Percentiles rank a stretch among this genome's conserved stretches.
Evolutionary conservation across 495 filamentous ascomycete species (phyloP).

Genomic region (Xylaria acuta): DNA sequence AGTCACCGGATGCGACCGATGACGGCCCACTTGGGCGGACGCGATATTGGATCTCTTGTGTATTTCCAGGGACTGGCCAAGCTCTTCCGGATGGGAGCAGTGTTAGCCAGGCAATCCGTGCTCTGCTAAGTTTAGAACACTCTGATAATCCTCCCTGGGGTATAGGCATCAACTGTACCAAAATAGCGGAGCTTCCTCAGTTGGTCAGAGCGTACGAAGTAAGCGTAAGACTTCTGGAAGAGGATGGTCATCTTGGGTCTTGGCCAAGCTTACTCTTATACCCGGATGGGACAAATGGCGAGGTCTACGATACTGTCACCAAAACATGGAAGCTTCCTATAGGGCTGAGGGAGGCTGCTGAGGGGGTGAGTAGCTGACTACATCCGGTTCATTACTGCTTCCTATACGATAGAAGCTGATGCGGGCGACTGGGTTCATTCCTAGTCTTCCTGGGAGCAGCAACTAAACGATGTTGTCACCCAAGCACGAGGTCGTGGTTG

Average conservation of each 20-base stretch:
- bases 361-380: slow-evolving; percentile 25
- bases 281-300: slow-evolving; percentile 71
- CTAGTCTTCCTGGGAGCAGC: slow-evolving; percentile 57
- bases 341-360: slow-evolving; percentile 25
- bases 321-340: slow-evolving; percentile 61
- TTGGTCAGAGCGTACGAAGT: slow-evolving; percentile 56
- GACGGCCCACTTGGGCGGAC: slow-evolving; percentile 31
- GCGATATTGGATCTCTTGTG: slow-evolving; percentile 66
- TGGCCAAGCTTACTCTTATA: slow-evolving; percentile 67
- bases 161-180: slow-evolving; percentile 72
- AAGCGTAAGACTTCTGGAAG: slow-evolving; percentile 45
- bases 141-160: slow-evolving; percentile 56
- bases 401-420: slow-evolving; percentile 1
- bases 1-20: slow-evolving; percentile 10
- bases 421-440: neutral
- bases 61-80: slow-evolving; percentile 59
- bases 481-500: slow-evolving; percentile 62
- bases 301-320: slow-evolving; percentile 67
- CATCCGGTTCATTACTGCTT: neutral
- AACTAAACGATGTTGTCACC: slow-evolving; percentile 61
- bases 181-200: slow-evolving; percentile 56
- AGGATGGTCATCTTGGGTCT: slow-evolving; percentile 33
- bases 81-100: slow-evolving; percentile 53
- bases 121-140: slow-evolving; percentile 45
- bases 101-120: slow-evolving; percentile 53